These are phyloP conservation scores for Cadophora sp. DNA, from an alignment of 2,329 filamentous ascomycete species.

Conservation along the genomic window DNA sequence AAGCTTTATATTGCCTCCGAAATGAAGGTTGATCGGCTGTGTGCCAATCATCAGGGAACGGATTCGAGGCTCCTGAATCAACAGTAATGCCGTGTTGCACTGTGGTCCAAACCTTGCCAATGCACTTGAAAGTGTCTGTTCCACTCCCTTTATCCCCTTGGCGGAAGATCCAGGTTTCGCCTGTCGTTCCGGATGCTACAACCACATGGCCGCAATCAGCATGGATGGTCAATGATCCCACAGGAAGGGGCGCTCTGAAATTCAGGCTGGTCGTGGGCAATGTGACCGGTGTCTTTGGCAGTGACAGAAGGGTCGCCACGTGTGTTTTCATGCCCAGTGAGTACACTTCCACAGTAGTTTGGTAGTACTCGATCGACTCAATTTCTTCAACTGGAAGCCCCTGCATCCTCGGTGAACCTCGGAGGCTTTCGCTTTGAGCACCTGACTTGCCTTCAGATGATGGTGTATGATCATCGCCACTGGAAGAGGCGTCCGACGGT, in stretches of 20 bases:
- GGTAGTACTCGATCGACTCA: slow-evolving; percentile 66
- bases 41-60: slow-evolving; percentile 43
- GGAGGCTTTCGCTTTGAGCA: slow-evolving; percentile 31
- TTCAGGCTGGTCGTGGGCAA: slow-evolving; percentile 64
- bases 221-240: slow-evolving; percentile 75
- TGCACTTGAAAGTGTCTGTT: slow-evolving; percentile 55
- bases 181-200: slow-evolving; percentile 81
- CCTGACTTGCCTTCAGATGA: slow-evolving; percentile 34
- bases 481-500: slow-evolving; percentile 33
- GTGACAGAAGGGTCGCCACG: slow-evolving; percentile 76
- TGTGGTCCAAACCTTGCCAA: slow-evolving; percentile 92
- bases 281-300: slow-evolving; percentile 66
- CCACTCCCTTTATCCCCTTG: slow-evolving; percentile 54
- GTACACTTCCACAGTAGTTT: slow-evolving; percentile 89
- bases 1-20: slow-evolving; percentile 56
- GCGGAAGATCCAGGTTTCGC: slow-evolving; percentile 83
- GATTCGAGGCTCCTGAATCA: slow-evolving; percentile 32
- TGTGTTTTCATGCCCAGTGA: slow-evolving; percentile 78
- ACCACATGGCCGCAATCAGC: slow-evolving; percentile 75
- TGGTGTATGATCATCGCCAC: slow-evolving; percentile 30
- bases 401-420: slow-evolving; percentile 47
- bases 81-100: slow-evolving; percentile 67
- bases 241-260: slow-evolving; percentile 72
- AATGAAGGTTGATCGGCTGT: slow-evolving; percentile 48
- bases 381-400: slow-evolving; percentile 44